Evolutionary conservation across 176 grass and related monocot genomes (phyloP), one percentile per base, ranked within the genome.

Genomic region (Zoysia japonica): DNA sequence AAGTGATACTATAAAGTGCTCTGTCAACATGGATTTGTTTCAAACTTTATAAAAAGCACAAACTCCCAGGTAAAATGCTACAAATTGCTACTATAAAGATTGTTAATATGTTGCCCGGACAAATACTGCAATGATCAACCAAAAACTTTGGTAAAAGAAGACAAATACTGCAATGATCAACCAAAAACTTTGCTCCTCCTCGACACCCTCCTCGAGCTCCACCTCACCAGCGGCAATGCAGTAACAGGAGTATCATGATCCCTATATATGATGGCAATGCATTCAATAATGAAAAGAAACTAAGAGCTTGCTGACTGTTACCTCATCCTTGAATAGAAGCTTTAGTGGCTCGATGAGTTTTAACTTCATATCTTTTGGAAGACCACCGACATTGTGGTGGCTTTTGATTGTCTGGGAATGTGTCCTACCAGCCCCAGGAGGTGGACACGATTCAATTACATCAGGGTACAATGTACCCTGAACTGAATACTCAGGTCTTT

Each of bases 391-490:
- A 84, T 97, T 97, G 77, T 91, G 94, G 80, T 97, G 94, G 56
- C 90, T 93, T 85, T 97, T 97, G 73, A 97, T 97, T 40, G 91
- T 97, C 74, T 93, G 94, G 37, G 91, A 97, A 76, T 93, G 91
- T 35, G 84, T 91, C 76, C 79, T 89, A 71, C 86, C 91, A 72
- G 91, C 93, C 8, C 88, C 90, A 72, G 91, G 91, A 75, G 86
- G 94, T 42, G 94, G 88, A 76, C 94, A 93, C 63, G 94, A 97
- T 88, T 97, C 91, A 38, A 97, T 97, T 50, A 93, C 94, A 76
- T 93, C 94, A 68, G 94, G 94, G 77, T 97, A 97, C 39, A 97
- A 66, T 70, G 94, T 97, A 35, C 94, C 94, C 83, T 97, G 94
- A 61, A 93, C 94, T 57, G 93, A 78, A 84, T 76, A 97, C 42